These are phyloP conservation scores for Allomyces javanicus DNA, from an alignment of 192 early-diverging fungal species.

Conservation along the genomic window DNA sequence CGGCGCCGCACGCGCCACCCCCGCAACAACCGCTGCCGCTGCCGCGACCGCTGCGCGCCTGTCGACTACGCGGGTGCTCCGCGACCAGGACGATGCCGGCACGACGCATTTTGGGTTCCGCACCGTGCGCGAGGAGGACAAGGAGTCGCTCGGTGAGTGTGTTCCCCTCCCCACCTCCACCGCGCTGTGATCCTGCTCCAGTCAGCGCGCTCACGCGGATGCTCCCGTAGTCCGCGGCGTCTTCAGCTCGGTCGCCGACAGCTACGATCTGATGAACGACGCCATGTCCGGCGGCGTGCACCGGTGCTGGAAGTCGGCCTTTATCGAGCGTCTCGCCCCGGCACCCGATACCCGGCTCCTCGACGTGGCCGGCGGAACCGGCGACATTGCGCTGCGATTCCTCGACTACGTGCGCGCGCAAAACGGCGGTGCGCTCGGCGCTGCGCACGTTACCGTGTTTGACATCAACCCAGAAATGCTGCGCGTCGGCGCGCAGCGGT, in stretches of 20 bases:
- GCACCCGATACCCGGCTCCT: slow-evolving; percentile 59
- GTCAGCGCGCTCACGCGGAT: neutral
- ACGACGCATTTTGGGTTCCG: slow-evolving; percentile 92
- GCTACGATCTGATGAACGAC: slow-evolving; percentile 97
- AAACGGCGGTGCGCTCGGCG: slow-evolving; percentile 27
- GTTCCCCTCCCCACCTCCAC: neutral
- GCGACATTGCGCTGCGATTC: slow-evolving; percentile 92
- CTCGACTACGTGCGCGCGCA: slow-evolving; percentile 56
- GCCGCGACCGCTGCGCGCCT: neutral
- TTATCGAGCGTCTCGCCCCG: slow-evolving; percentile 65
- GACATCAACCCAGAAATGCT: slow-evolving; percentile 98
- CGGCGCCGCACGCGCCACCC: no score
- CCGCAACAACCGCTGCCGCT: no score
- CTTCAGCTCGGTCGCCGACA: slow-evolving; percentile 83
- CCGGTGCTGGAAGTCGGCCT: slow-evolving; percentile 90
- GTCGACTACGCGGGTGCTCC: neutral
- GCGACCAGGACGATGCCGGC: neutral
- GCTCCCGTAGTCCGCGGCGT: slow-evolving; percentile 51
- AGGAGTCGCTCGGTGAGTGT: slow-evolving; percentile 57
- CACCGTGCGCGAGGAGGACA: slow-evolving; percentile 61
- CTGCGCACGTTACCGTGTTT: slow-evolving; percentile 60
- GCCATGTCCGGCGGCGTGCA: slow-evolving; percentile 86
- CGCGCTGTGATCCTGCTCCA: slow-evolving; percentile 1
- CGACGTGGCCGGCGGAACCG: slow-evolving; percentile 96
- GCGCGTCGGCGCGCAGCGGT: slow-evolving; percentile 61